Conservation (phyloP, 164 flowering plant genomes). For the Piper betle region DNA sequence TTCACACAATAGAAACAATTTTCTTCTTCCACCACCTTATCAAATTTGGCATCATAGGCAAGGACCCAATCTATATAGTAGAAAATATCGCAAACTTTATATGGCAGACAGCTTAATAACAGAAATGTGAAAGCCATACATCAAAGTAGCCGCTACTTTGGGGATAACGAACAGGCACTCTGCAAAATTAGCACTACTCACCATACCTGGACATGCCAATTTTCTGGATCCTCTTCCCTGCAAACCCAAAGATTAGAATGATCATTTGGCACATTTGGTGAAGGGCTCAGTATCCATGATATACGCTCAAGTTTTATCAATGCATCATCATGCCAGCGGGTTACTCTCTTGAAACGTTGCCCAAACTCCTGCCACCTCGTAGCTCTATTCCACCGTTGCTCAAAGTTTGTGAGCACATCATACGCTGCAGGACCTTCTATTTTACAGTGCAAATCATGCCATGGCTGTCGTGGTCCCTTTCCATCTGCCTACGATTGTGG, state of each 20-base stretch:
- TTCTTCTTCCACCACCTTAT: no score
- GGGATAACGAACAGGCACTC: background rate
- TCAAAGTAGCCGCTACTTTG: background rate
- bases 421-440: constrained; percentile 85
- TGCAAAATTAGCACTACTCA: background rate
- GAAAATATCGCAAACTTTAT: no score
- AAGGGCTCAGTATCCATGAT: constrained; percentile 84
- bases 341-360: constrained; percentile 20
- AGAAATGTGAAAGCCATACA: background rate
- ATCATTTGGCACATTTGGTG: constrained; percentile 12
- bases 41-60: no score
- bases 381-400: constrained; percentile 75
- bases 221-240: constrained; percentile 47
- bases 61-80: no score
- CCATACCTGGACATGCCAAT: constrained; percentile 80
- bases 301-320: constrained; percentile 62
- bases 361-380: constrained; percentile 60
- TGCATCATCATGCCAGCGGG: constrained; percentile 65
- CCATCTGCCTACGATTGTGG: constrained; percentile 29
- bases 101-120: no score
- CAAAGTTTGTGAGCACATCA: constrained; percentile 74
- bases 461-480: constrained; percentile 80
- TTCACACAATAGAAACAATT: no score
- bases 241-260: constrained; percentile 37
- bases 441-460: constrained; percentile 80